Percentiles rank a stretch among this genome's conserved stretches.
Evolutionary conservation across 495 filamentous ascomycete species (phyloP).

Genomic region (Penicillium egyptiacum): DNA sequence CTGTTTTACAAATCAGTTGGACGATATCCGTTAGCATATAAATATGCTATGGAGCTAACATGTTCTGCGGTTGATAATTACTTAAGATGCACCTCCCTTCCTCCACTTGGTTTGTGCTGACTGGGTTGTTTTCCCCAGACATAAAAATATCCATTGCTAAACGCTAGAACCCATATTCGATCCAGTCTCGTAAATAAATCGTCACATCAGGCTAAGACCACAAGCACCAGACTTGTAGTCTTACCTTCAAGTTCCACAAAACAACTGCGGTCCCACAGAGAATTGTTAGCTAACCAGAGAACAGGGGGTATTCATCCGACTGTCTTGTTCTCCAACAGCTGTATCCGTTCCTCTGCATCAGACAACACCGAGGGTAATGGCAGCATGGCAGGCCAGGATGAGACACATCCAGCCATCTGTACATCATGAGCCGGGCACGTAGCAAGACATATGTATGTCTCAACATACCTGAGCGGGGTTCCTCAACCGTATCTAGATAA

Average conservation of each 20-base stretch:
- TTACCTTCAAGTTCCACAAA: not conserved
- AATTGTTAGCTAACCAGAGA: not conserved
- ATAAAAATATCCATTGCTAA: not conserved
- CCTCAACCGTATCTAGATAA: not conserved
- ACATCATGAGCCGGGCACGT: not conserved
- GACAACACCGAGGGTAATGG: constrained; percentile 3
- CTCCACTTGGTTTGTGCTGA: not conserved
- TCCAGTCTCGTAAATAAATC: not conserved
- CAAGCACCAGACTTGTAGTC: not conserved
- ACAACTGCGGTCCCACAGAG: not conserved
- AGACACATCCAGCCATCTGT: constrained; percentile 6
- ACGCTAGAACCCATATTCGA: not conserved
- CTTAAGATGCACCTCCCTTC: not conserved
- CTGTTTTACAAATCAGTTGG: no score
- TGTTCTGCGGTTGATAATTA: not conserved
- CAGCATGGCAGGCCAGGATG: constrained; percentile 4
- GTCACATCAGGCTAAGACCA: not conserved
- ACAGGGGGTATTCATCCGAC: not conserved
- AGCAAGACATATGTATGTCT: no score
- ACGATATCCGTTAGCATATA: not conserved
- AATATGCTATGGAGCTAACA: not conserved
- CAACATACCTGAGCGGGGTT: not conserved
- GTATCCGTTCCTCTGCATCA: not conserved
- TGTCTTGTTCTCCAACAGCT: not conserved
- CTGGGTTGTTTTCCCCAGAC: not conserved